Percentiles rank a stretch among this genome's conserved stretches.
These are phyloP conservation scores for Wickerhamomyces bovis DNA, from an alignment of 805 yeast species.

Conservation along the genomic window DNA sequence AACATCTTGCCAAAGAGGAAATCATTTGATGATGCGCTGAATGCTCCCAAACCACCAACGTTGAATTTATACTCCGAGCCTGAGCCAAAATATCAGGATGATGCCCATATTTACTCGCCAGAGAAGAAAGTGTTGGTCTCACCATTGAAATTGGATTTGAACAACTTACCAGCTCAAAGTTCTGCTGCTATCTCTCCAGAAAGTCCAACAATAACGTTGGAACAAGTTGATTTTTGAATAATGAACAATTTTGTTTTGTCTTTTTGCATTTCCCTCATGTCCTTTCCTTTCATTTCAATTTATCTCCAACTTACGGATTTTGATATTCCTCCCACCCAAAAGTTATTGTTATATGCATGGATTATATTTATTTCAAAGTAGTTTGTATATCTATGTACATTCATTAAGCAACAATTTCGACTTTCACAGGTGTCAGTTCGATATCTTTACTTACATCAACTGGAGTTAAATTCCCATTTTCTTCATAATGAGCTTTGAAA, in stretches of 20 bases:
- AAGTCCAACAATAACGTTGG: constrained; percentile 19
- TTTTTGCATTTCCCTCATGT: too few species aligned
- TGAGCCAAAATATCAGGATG: constrained; percentile 11
- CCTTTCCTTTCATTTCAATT: not conserved
- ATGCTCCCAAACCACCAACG: constrained; percentile 17
- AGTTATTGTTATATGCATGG: not conserved
- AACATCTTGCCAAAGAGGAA: constrained; percentile 27
- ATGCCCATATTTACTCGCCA: not conserved
- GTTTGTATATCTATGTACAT: not conserved
- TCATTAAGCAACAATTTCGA: constrained; percentile 3
- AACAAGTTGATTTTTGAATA: constrained; percentile 4
- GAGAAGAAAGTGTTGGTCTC: constrained; percentile 9
- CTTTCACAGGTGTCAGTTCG: constrained; percentile 19
- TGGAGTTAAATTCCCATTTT: constrained; percentile 30
- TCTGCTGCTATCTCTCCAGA: constrained; percentile 10
- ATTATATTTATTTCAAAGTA: too few species aligned
- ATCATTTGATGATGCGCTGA: constrained; percentile 18
- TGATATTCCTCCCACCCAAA: too few species aligned
- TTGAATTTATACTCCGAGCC: constrained; percentile 19
- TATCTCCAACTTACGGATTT: too few species aligned
- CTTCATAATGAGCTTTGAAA: constrained; percentile 53
- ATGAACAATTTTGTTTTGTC: too few species aligned
- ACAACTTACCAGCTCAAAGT: not conserved
- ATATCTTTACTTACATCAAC: constrained; percentile 22
- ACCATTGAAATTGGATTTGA: constrained; percentile 10